A percentile compares a stretch with the other conserved stretches of the same genome.
phyloP scores from a whole-genome alignment of 176 grass and related monocot genomes.

The Juncus inflexus region DNA sequence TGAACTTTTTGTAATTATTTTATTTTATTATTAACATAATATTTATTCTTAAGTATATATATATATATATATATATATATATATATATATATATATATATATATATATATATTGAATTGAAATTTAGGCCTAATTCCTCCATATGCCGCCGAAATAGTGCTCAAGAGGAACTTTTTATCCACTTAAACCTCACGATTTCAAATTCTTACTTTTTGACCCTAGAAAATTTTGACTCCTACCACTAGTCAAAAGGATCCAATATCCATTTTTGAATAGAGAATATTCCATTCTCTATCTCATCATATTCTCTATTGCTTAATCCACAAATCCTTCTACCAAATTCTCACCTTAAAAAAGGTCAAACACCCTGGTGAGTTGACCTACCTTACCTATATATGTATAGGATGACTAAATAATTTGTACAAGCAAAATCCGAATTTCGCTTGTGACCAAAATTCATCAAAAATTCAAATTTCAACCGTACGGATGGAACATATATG shows the following conservation, averaged over 20 bases:
- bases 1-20: no score
- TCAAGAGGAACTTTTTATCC: conserved; percentile 18
- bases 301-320: not conserved
- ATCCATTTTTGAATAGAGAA: not conserved
- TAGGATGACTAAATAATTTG: no score
- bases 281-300: not conserved
- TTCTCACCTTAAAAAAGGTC: conserved; percentile 1
- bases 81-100: no score
- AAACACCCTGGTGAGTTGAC: not conserved
- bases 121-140: not conserved
- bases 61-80: no score
- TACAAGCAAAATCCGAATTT: no score
- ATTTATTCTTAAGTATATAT: no score
- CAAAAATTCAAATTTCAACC: no score
- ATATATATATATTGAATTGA: not conserved
- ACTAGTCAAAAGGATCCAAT: conserved; percentile 1
- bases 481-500: no score
- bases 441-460: no score
- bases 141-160: not conserved
- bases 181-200: not conserved
- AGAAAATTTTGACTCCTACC: conserved; percentile 18
- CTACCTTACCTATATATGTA: not conserved
- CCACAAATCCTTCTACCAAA: conserved; percentile 3
- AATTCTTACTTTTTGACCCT: conserved; percentile 24
- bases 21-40: no score